A percentile compares a stretch with the other conserved stretches of the same genome.
These are phyloP conservation scores for Fusarium citri DNA, from an alignment of 2,329 filamentous ascomycete genomes.

Conservation along the genomic window DNA sequence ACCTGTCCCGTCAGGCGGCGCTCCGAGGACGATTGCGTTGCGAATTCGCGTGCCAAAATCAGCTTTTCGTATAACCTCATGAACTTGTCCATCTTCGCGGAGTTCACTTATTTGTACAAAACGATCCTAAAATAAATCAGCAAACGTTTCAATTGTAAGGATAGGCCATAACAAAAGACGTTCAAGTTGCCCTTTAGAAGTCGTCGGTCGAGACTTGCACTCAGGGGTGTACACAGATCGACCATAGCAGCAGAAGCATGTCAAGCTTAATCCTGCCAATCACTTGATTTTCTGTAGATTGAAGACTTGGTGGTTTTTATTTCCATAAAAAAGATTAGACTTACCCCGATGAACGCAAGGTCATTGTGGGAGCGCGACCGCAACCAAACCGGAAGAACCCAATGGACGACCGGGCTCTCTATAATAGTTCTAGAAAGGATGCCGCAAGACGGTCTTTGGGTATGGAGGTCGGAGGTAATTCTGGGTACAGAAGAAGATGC, in stretches of 20 bases:
- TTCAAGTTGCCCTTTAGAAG: constrained; percentile 15
- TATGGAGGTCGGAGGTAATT: constrained; percentile 46
- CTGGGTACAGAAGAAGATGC: constrained; percentile 51
- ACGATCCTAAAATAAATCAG: constrained; percentile 66
- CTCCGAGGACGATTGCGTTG: constrained; percentile 80
- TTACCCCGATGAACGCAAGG: constrained; percentile 84
- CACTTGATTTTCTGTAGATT: not conserved
- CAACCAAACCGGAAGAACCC: constrained; percentile 83
- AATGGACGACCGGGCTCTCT: constrained; percentile 78
- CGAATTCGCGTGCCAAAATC: constrained; percentile 85
- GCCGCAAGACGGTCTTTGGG: constrained; percentile 69
- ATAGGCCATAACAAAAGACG: not conserved
- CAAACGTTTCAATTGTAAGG: not conserved
- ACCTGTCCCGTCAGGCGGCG: constrained; percentile 49
- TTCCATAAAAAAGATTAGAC: constrained; percentile 50
- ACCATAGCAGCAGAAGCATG: not conserved
- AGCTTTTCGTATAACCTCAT: constrained; percentile 79
- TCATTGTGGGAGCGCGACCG: constrained; percentile 79
- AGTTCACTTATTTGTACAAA: constrained; percentile 86
- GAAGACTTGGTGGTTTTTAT: not conserved
- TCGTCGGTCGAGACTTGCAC: not conserved
- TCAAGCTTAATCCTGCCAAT: not conserved
- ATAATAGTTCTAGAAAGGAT: constrained; percentile 83
- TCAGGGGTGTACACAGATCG: not conserved
- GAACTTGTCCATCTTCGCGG: constrained; percentile 73